Evolutionary conservation across 176 grass and related monocot species (phyloP), one percentile per base, ranked within the genome.

Genomic region (Raddia distichophylla): DNA sequence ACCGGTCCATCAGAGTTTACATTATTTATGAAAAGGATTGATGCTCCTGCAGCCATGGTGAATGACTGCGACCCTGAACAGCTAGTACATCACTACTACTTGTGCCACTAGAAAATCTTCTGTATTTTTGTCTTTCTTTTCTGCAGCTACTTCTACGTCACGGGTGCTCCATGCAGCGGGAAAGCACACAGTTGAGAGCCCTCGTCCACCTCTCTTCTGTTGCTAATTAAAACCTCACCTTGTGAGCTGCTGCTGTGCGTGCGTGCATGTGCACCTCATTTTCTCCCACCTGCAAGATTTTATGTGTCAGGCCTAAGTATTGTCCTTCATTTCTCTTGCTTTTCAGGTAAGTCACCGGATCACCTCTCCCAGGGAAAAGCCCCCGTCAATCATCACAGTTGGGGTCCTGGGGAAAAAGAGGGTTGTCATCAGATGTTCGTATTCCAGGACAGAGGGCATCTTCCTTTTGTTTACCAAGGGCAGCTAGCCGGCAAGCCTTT

Each of bases 261-360:
- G 42, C 60, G 59, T 82, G 87, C 87, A 78, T 89, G 87, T 90
- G 87, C 87, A 67, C 83, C 83, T 86, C 87, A 81, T 77, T 86
- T 82, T 77, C 78, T 73, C 51, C 15, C 78, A 82, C 83, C 83
- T 82, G 78, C 78, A 86, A 90, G 83, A 86, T 90, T 85, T 89
- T 82, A 59, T 89, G 83, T 82, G 87, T 90, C 87, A 90, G 87
- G 60, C 58, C 51, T 33, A 82, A 78, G 73, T 73, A 60, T 60
- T 44, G 73, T 73, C 83, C 87, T 61, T 74, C 84, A 65, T 74
- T 37, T 82, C 66, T 64, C 73, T 82, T 66, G 78, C 83, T 86
- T 89, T 89, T 89, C 87, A 82, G 78, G 87, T 86, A 89, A 89
- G 65, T 86, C 87, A 82, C 78, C 65, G 72, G 77, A 76, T 89